Evolutionary conservation across 768 basidiomycete species (phyloP).

Genomic region (Exsudoporus frostii): DNA sequence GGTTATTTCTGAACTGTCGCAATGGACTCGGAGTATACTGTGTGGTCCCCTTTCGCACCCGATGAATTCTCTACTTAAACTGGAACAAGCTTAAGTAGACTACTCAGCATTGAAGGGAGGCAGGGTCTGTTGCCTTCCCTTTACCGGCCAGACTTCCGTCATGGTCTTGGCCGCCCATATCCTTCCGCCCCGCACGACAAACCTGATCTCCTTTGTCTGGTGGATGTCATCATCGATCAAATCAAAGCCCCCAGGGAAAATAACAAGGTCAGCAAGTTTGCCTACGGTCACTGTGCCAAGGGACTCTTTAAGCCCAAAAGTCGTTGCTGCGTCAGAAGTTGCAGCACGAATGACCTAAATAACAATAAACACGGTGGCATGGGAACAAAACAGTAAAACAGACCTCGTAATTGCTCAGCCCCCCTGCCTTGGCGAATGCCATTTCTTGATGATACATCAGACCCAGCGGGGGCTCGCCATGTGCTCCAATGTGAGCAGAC

Average conservation of each 20-base stretch:
- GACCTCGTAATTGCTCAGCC: slow-evolving; percentile 70
- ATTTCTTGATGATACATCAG: slow-evolving; percentile 78
- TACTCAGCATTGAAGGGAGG: slow-evolving; percentile 58
- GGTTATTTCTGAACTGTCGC: no score
- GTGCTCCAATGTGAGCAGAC: slow-evolving; percentile 65
- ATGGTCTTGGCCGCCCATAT: slow-evolving; percentile 66
- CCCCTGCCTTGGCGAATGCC: slow-evolving; percentile 60
- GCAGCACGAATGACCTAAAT: slow-evolving; percentile 63
- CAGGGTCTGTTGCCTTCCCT: slow-evolving; percentile 49
- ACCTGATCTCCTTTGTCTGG: slow-evolving; percentile 47
- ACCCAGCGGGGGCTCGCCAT: slow-evolving; percentile 70
- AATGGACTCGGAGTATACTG: not conserved
- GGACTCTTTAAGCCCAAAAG: slow-evolving; percentile 59
- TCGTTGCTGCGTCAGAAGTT: slow-evolving; percentile 60
- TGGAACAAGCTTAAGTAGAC: not conserved
- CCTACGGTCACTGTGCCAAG: slow-evolving; percentile 61
- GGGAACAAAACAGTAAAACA: not conserved
- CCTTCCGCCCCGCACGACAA: slow-evolving; percentile 65
- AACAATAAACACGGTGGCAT: not conserved
- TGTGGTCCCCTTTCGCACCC: not conserved
- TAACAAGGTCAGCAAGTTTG: slow-evolving; percentile 68
- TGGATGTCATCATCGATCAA: slow-evolving; percentile 52
- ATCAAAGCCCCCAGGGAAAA: slow-evolving; percentile 62
- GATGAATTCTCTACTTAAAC: not conserved
- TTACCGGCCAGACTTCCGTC: slow-evolving; percentile 70